Evolutionary conservation across 2,329 filamentous ascomycete genomes (phyloP), one percentile per base, ranked within the genome.

Genomic region (Pyricularia sp.): DNA sequence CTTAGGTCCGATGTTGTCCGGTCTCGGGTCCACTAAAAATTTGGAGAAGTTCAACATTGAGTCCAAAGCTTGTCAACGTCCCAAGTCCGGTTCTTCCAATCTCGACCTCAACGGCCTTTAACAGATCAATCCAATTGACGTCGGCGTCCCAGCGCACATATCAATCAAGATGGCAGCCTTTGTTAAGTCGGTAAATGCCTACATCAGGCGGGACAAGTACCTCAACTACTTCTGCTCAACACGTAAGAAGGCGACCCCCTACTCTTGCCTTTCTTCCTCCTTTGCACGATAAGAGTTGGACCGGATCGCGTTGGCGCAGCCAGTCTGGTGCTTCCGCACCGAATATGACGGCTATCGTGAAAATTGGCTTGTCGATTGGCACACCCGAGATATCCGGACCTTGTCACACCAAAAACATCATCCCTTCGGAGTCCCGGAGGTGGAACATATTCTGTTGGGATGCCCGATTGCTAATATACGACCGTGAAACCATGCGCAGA

Each of bases 151-250:
- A 31, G 28, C 12, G 25, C 64, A 12, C 12, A 12, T 30, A n/a
- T 33, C 23, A 63, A 31, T 68, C 67, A 84, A 80, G 71, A 94
- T 94, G 92, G 92, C 92, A 75, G 90, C 92, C 77, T 82, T 90
- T 73, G 83, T 94, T 77, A 93, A 93, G 86, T 90, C 90, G 73
- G 79, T 91, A 77, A 95, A 95, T 81, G 89, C 92, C 76, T 93
- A 92, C 83, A 94, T 95, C 81, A 88, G 92, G 81, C 89, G 91
- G 70, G 91, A 94, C 81, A 90, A 91, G 79, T 86, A 90, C 76
- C 76, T 88, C 76, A 90, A 90, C 82, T 95, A 95, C 82, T 79
- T 95, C 80, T 95, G 91, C 85, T 94, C 92, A 74, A 95, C 92
- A 76, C 92, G 92, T 95, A 89, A 78, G 92, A 92, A 55, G 42